phyloP scores from a whole-genome alignment of 257 asterid species.

The Rhazya stricta region DNA sequence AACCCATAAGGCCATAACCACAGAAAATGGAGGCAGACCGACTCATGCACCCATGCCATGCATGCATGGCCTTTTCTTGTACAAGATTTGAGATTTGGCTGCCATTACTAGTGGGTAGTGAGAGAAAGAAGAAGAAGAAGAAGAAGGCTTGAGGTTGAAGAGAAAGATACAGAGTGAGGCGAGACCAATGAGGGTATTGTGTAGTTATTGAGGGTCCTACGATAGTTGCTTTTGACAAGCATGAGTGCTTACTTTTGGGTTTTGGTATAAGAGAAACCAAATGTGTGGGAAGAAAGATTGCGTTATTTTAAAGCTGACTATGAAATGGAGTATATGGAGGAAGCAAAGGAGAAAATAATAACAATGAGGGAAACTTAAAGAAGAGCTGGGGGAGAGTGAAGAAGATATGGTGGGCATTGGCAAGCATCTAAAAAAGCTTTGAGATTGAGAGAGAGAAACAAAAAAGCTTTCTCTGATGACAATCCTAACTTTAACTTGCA shows the following conservation, averaged over 20 bases:
- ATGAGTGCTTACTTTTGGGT: conserved; percentile 63
- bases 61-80: conserved; percentile 9
- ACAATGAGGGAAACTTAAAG: conserved; percentile 22
- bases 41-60: neutral
- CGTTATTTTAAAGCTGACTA: conserved; percentile 69
- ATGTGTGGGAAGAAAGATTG: conserved; percentile 69
- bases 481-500: conserved; percentile 30
- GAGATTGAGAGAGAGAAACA: conserved; percentile 20
- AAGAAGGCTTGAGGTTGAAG: conserved; percentile 9
- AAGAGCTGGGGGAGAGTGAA: conserved; percentile 8
- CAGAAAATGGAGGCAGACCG: neutral
- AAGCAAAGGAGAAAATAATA: conserved; percentile 18
- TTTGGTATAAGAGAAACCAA: conserved; percentile 40
- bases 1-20: too few relatives aligned
- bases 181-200: conserved; percentile 17
- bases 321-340: neutral
- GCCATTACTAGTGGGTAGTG: conserved; percentile 1
- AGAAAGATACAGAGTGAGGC: neutral
- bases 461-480: conserved; percentile 33
- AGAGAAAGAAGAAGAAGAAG: neutral
- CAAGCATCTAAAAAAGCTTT: conserved; percentile 40
- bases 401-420: conserved; percentile 41
- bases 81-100: conserved; percentile 12
- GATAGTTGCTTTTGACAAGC: conserved; percentile 48
- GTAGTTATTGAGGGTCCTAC: conserved; percentile 48